Conservation (phyloP, 176 grass and related monocot genomes). For the Pharus latifolius region DNA sequence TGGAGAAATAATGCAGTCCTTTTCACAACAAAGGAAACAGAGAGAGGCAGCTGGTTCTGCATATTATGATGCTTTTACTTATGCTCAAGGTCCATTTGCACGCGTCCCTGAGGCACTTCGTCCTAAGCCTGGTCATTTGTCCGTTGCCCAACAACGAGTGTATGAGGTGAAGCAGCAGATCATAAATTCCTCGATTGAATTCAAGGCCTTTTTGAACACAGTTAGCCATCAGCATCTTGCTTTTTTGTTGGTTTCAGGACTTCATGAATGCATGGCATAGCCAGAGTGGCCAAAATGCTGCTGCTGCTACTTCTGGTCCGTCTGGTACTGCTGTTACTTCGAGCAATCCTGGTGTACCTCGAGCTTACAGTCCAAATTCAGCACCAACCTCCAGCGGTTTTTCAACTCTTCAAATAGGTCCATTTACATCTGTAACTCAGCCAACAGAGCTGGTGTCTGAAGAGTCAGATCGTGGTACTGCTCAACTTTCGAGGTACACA, state of each 20-base stretch:
- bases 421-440: constrained; percentile 37
- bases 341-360: constrained; percentile 35
- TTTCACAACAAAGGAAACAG: constrained; percentile 71
- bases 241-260: constrained; percentile 48
- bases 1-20: constrained; percentile 61
- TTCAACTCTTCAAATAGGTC: constrained; percentile 40
- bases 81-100: constrained; percentile 61
- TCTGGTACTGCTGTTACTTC: constrained; percentile 16
- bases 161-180: constrained; percentile 64
- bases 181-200: not conserved
- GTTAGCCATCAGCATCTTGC: constrained; percentile 5
- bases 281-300: constrained; percentile 65
- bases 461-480: constrained; percentile 33
- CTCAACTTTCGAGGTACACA: constrained; percentile 45
- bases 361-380: constrained; percentile 63
- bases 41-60: constrained; percentile 66
- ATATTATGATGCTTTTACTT: constrained; percentile 77
- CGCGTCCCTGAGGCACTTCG: constrained; percentile 67
- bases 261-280: constrained; percentile 87
- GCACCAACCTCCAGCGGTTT: constrained; percentile 20
- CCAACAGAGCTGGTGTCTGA: constrained; percentile 54
- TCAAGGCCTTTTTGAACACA: not conserved
- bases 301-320: constrained; percentile 30
- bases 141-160: constrained; percentile 52
- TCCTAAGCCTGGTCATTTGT: constrained; percentile 67